Base-by-base conservation (phyloP, 495 filamentous ascomycete species). In the Penicillium paxilli region DNA sequence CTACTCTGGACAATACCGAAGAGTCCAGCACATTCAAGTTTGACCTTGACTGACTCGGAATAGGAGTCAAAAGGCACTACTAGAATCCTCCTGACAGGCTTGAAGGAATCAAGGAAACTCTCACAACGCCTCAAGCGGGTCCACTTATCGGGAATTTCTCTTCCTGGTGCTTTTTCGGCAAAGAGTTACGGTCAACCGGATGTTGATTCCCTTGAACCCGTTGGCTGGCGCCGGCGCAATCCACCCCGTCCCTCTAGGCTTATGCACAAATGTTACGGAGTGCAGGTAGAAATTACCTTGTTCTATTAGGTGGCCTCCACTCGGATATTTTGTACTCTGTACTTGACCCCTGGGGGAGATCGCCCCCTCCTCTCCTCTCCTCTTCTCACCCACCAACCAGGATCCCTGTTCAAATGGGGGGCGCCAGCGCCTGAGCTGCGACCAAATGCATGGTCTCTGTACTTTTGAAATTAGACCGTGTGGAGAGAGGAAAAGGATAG, bases 91-190 rank as follows among this genome's bases (percentile, higher is more conserved):
- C 32, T 14, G 32, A 7, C 32, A 35, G 3, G 3, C 32, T 41
- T 14, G n/a, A 23, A 14, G 21, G 21, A 42, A 23, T 11, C 1
- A 2, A 22, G 20, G 21, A 21, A 23, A 21, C 17, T 14, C 35
- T 37, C 21, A 49, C 17, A 23, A 26, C 20, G 44, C 44, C 35
- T 19, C 40, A 26, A 51, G 26, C 22, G 51, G 51, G 41, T 55
- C 51, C 61, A 61, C 54, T 52, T 26, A 52, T 44, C 51, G 54
- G 48, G 40, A 51, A 49, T 57, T 52, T 42, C 50, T 38, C 38
- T 55, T 8, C 48, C 44, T 25, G 42, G 10, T 20, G 37, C 32
- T 49, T 30, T 48, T 52, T 41, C 41, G 37, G 44, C 25, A 45
- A 26, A 63, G 24, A 59, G 44, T 47, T n/a, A 19, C 44, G 47